Evolutionary conservation across 2,329 filamentous ascomycete species (phyloP).

Genomic region (Cercospora janseana): DNA sequence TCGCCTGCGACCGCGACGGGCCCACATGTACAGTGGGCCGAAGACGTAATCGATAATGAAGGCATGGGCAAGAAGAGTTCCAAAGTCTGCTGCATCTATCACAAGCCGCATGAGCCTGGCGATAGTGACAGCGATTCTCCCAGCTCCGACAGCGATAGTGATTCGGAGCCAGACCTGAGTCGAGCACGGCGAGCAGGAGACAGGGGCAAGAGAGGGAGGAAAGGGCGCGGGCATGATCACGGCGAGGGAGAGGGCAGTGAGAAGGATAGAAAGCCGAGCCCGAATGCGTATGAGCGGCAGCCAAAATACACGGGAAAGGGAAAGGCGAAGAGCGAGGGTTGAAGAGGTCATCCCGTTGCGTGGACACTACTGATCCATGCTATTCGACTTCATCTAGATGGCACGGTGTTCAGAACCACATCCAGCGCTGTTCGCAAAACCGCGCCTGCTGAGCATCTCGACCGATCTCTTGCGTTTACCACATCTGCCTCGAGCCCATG

Average conservation of each 20-base stretch:
- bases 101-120: slow-evolving; percentile 75
- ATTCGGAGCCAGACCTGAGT: slow-evolving; percentile 56
- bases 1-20: slow-evolving; percentile 38
- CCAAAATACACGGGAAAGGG: slow-evolving; percentile 50
- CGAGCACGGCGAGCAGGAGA: slow-evolving; percentile 44
- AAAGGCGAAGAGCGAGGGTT: slow-evolving; percentile 33
- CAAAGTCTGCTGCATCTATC: slow-evolving; percentile 99
- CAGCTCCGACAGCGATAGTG: slow-evolving; percentile 54
- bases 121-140: slow-evolving; percentile 73
- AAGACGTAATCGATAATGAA: slow-evolving; percentile 93
- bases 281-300: slow-evolving; percentile 80
- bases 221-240: slow-evolving; percentile 69
- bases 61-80: slow-evolving; percentile 89
- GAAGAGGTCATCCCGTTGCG: slow-evolving; percentile 10
- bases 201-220: slow-evolving; percentile 56
- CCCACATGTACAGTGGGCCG: slow-evolving; percentile 83
- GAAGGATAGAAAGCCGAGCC: slow-evolving; percentile 59
- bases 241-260: slow-evolving; percentile 39
- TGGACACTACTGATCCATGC: not conserved
- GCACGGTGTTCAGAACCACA: no score
- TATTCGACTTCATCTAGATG: not conserved
- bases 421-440: no score
- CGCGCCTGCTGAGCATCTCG: no score
- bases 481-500: no score
- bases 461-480: no score